A percentile compares a stretch with the other conserved stretches of the same genome.
phyloP scores from a whole-genome alignment of 192 early-diverging fungal species.

The Coemansia sp. region DNA sequence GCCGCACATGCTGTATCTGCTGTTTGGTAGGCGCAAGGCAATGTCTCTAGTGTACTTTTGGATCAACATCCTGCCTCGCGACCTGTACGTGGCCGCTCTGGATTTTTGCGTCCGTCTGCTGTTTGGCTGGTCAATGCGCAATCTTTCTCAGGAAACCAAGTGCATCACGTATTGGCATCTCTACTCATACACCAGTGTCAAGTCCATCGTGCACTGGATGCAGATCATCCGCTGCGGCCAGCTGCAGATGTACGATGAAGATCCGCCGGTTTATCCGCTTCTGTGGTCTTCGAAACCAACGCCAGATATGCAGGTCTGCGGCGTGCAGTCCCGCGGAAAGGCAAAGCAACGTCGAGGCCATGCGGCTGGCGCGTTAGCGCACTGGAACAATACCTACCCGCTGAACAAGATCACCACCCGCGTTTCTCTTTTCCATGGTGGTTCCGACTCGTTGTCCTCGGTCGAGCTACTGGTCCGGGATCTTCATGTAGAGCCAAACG shows the following conservation, averaged over 20 bases:
- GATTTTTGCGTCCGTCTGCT: slow-evolving; percentile 71
- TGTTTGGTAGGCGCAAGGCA: slow-evolving; percentile 85
- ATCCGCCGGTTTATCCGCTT: slow-evolving; percentile 59
- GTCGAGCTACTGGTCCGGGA: slow-evolving; percentile 64
- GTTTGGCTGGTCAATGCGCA: slow-evolving; percentile 81
- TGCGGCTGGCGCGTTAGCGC: slow-evolving; percentile 57
- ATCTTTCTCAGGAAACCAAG: slow-evolving; percentile 73
- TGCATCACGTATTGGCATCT: slow-evolving; percentile 80
- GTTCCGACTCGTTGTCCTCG: slow-evolving; percentile 81
- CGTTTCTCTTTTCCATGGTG: slow-evolving; percentile 91
- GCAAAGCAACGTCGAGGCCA: not conserved
- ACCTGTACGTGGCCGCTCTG: slow-evolving; percentile 72
- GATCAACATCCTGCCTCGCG: slow-evolving; percentile 75
- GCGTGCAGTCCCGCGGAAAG: not conserved
- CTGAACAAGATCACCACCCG: slow-evolving; percentile 73
- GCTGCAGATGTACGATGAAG: slow-evolving; percentile 94
- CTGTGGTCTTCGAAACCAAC: slow-evolving; percentile 15
- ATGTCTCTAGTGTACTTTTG: slow-evolving; percentile 81
- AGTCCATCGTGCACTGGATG: slow-evolving; percentile 94
- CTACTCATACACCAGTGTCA: slow-evolving; percentile 88
- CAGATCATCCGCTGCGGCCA: slow-evolving; percentile 86
- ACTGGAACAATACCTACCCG: slow-evolving; percentile 61
- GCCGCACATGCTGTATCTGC: slow-evolving; percentile 82
- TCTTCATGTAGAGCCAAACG: slow-evolving; percentile 43
- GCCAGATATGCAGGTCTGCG: not conserved